These are phyloP conservation scores for Niveomyces coronatus DNA, from an alignment of 2,329 filamentous ascomycete genomes.

Conservation along the genomic window DNA sequence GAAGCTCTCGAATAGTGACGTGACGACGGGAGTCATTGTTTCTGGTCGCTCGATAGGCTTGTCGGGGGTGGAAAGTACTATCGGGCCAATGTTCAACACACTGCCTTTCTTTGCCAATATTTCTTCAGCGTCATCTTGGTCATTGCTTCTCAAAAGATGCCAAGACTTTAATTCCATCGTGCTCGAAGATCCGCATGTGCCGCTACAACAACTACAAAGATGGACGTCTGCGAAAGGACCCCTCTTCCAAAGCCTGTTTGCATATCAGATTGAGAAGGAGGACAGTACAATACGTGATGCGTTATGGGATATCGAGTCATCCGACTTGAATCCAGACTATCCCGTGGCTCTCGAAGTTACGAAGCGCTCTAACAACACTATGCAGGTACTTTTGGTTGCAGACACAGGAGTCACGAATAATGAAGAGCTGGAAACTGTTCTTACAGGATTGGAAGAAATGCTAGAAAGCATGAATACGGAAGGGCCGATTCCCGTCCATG, in stretches of 20 bases:
- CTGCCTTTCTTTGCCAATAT: slow-evolving; percentile 56
- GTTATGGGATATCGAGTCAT: slow-evolving; percentile 46
- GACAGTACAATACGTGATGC: slow-evolving; percentile 16
- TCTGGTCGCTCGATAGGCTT: slow-evolving; percentile 68
- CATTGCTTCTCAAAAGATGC: slow-evolving; percentile 48
- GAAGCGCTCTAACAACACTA: slow-evolving; percentile 32
- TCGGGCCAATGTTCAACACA: slow-evolving; percentile 87
- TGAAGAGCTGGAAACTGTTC: slow-evolving; percentile 21
- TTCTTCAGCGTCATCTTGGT: slow-evolving; percentile 41
- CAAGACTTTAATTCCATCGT: slow-evolving; percentile 64
- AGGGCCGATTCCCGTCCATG: neutral
- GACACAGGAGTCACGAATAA: slow-evolving; percentile 31
- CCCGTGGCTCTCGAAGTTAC: slow-evolving; percentile 68
- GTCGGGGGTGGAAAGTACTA: slow-evolving; percentile 51
- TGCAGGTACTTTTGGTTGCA: slow-evolving; percentile 51
- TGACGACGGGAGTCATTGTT: slow-evolving; percentile 62
- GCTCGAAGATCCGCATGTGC: slow-evolving; percentile 59
- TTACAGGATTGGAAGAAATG: slow-evolving; percentile 28
- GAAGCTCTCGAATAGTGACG: slow-evolving; percentile 30
- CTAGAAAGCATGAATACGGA: neutral
- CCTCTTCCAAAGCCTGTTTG: slow-evolving; percentile 73
- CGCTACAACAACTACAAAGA: slow-evolving; percentile 70
- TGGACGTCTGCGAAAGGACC: slow-evolving; percentile 54
- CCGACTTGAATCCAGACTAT: slow-evolving; percentile 50
- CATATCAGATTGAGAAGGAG: slow-evolving; percentile 54